Conservation (phyloP, 257 asterid genomes). For the Solanum pimpinellifolium region DNA sequence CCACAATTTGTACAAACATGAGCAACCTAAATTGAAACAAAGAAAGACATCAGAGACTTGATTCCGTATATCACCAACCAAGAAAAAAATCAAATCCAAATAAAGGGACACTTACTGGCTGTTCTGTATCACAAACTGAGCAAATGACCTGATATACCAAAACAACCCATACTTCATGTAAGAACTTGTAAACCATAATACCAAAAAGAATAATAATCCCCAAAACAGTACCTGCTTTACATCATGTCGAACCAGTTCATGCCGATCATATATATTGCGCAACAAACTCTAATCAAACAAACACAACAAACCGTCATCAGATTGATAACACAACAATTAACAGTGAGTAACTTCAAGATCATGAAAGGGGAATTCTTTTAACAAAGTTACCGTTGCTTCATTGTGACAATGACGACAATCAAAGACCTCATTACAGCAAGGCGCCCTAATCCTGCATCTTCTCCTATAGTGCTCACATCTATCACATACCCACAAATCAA, state of each 20-base stretch:
- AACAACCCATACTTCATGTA: neutral
- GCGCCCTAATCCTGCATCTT: conserved; percentile 60
- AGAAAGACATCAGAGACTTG: neutral
- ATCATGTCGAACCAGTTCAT: conserved; percentile 62
- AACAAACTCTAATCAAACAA: conserved; percentile 40
- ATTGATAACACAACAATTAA: neutral
- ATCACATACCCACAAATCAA: neutral
- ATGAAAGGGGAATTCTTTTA: neutral
- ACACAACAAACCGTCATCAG: neutral
- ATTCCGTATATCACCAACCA: neutral
- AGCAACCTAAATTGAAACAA: conserved; percentile 44
- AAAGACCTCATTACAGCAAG: conserved; percentile 66
- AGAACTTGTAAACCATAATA: neutral
- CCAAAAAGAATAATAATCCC: neutral
- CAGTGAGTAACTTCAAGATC: neutral
- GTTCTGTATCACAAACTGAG: conserved; percentile 94
- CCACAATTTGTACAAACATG: conserved; percentile 84
- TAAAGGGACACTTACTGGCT: conserved; percentile 49
- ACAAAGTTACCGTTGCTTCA: conserved; percentile 35
- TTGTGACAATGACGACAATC: conserved; percentile 75
- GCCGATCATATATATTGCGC: conserved; percentile 57
- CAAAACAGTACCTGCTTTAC: conserved; percentile 68
- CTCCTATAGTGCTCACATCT: conserved; percentile 70
- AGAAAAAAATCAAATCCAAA: neutral
- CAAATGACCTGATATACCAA: conserved; percentile 70